phyloP scores from a whole-genome alignment of 2,329 filamentous ascomycete genomes.

The Xylaria sp. region DNA sequence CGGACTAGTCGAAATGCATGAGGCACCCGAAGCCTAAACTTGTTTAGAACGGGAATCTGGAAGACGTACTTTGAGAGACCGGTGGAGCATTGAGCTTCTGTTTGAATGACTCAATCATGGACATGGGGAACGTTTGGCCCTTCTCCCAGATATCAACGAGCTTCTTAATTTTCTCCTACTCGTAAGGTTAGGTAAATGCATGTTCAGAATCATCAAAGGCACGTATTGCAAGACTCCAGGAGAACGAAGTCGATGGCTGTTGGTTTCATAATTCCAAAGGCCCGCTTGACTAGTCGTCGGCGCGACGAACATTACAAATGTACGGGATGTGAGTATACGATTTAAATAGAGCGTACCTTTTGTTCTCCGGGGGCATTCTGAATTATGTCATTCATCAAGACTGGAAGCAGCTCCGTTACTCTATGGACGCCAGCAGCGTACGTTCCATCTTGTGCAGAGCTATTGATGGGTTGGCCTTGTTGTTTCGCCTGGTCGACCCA shows the following conservation, averaged over 20 bases:
- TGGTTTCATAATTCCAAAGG: constrained; percentile 36
- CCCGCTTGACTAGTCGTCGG: constrained; percentile 30
- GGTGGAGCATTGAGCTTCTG: constrained; percentile 76
- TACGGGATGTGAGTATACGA: constrained; percentile 45
- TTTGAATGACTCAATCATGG: constrained; percentile 85
- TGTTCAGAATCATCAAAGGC: constrained; percentile 47
- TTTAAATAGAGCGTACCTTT: constrained; percentile 79
- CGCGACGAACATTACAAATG: constrained; percentile 49
- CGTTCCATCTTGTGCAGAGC: constrained; percentile 86
- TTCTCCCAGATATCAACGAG: constrained; percentile 98
- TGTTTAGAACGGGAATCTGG: constrained; percentile 18
- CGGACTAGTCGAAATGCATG: constrained; percentile 26
- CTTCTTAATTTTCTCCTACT: constrained; percentile 95
- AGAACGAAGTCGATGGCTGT: constrained; percentile 13
- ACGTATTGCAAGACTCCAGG: constrained; percentile 33
- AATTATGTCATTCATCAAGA: constrained; percentile 95
- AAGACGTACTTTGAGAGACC: constrained; percentile 71
- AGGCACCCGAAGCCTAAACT: constrained; percentile 22
- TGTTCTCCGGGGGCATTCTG: constrained; percentile 89
- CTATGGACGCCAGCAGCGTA: constrained; percentile 95
- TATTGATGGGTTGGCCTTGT: constrained; percentile 83
- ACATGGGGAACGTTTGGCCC: constrained; percentile 85
- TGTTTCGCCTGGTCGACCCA: constrained; percentile 97
- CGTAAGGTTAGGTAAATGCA: constrained; percentile 57
- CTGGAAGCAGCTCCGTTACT: constrained; percentile 93